These are phyloP conservation scores for Hippophae tibetana DNA, from an alignment of 306 rosid genomes.

Conservation along the genomic window DNA sequence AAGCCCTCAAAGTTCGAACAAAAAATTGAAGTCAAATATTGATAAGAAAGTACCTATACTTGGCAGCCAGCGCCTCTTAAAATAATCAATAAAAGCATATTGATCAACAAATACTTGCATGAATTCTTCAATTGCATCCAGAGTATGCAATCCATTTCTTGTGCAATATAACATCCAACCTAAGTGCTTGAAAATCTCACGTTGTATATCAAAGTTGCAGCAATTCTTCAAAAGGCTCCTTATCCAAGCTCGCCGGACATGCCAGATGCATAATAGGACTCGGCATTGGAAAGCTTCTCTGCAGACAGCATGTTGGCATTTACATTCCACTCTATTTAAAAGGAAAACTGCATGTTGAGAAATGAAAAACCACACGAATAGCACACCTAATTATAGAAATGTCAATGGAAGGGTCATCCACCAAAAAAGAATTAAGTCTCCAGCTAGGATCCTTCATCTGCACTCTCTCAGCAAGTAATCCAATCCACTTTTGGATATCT, in stretches of 20 bases:
- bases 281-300: constrained; percentile 74
- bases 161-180: constrained; percentile 58
- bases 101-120: constrained; percentile 79
- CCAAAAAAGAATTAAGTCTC: constrained; percentile 51
- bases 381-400: constrained; percentile 47
- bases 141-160: constrained; percentile 44
- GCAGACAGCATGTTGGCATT: constrained; percentile 25
- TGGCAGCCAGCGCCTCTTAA: constrained; percentile 53
- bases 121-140: constrained; percentile 62
- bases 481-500: constrained; percentile 58
- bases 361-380: constrained; percentile 1
- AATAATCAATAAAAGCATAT: constrained; percentile 54
- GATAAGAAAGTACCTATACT: constrained; percentile 43
- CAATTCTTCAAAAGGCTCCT: constrained; percentile 50
- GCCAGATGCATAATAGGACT: constrained; percentile 57
- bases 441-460: constrained; percentile 56
- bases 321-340: constrained; percentile 3
- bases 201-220: constrained; percentile 54
- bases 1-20: too few relatives aligned
- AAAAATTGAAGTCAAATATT: not conserved
- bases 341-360: constrained; percentile 6
- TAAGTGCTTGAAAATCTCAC: constrained; percentile 53
- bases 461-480: constrained; percentile 48
- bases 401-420: constrained; percentile 65
- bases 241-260: constrained; percentile 61